Conservation (phyloP, 2,329 filamentous ascomycete species). For the Ophiostoma australiae region DNA sequence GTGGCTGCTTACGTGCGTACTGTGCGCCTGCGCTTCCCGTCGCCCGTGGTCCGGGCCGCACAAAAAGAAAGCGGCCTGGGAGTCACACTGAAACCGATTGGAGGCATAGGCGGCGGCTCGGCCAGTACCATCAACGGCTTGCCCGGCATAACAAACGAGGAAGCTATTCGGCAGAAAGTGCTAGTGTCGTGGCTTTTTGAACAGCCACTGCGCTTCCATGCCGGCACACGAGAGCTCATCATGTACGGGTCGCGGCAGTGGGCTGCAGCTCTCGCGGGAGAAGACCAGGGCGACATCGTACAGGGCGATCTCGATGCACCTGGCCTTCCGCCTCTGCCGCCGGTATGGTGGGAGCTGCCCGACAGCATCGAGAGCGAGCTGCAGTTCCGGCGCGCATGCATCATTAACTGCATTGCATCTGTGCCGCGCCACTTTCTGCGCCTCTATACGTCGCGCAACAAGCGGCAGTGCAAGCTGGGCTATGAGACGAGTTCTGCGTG, state of each 20-base stretch:
- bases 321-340: constrained; percentile 26
- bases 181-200: constrained; percentile 62
- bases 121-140: constrained; percentile 28
- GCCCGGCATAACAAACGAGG: constrained; percentile 44
- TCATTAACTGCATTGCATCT: constrained; percentile 65
- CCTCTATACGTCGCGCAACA: constrained; percentile 61
- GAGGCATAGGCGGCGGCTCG: constrained; percentile 10
- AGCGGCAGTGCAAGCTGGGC: constrained; percentile 63
- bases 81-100: neutral
- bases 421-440: constrained; percentile 62
- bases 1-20: constrained; percentile 52
- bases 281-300: constrained; percentile 34
- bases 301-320: constrained; percentile 33
- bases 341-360: constrained; percentile 69
- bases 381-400: constrained; percentile 58
- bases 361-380: constrained; percentile 64
- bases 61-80: constrained; percentile 27
- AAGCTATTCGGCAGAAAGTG: constrained; percentile 64
- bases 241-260: constrained; percentile 59
- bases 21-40: constrained; percentile 49
- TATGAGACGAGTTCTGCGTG: constrained; percentile 69
- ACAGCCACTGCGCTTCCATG: constrained; percentile 54
- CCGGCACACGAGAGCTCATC: constrained; percentile 61
- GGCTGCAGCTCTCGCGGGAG: constrained; percentile 36
- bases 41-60: constrained; percentile 17